Conservation (phyloP, 1,284 basidiomycete species). For the Austropuccinia psidii region DNA sequence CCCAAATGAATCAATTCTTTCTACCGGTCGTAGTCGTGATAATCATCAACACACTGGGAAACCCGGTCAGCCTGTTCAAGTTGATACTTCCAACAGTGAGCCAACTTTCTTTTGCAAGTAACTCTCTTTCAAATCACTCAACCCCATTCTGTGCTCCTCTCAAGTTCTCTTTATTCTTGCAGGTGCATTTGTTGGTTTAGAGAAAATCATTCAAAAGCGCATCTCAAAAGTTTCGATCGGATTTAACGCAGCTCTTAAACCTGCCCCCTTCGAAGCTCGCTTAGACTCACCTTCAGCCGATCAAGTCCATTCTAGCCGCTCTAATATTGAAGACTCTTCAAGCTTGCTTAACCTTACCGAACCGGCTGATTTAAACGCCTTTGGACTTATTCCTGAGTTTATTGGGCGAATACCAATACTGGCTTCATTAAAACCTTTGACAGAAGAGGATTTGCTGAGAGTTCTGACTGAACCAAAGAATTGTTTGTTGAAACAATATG, state of each 20-base stretch:
- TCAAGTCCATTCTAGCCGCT: not conserved
- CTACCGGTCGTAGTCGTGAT: constrained; percentile 44
- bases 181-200: constrained; percentile 88
- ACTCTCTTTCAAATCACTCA: too few species aligned
- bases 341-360: constrained; percentile 16
- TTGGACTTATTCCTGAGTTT: constrained; percentile 92
- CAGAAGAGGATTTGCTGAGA: constrained; percentile 66
- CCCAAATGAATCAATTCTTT: constrained; percentile 22
- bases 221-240: constrained; percentile 59
- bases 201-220: constrained; percentile 67
- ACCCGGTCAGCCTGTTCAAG: constrained; percentile 49
- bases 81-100: constrained; percentile 68
- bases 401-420: constrained; percentile 80
- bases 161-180: constrained; percentile 75
- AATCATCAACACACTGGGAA: not conserved
- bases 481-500: constrained; percentile 81
- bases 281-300: constrained; percentile 55
- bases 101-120: too few species aligned
- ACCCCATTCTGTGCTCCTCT: not conserved
- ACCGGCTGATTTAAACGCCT: constrained; percentile 66
- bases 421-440: constrained; percentile 68
- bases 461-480: constrained; percentile 87
- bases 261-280: constrained; percentile 57
- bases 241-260: constrained; percentile 49
- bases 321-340: constrained; percentile 14